Percentiles rank a stretch among this genome's conserved stretches.
phyloP scores from a whole-genome alignment of 441 rosid genomes.

The Omphalea diandra region DNA sequence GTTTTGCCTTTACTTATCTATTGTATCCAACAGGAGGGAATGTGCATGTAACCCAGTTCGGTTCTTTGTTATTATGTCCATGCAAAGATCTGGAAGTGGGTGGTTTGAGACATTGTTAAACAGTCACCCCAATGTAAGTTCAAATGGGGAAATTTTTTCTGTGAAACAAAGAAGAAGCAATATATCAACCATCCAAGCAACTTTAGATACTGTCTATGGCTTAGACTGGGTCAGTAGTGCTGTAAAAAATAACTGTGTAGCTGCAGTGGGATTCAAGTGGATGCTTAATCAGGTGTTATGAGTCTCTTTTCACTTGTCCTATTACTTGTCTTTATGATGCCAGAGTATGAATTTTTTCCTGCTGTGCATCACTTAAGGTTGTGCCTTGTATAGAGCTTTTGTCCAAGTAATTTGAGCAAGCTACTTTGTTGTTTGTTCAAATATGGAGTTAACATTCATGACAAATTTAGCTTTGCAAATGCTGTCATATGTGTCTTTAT shows the following conservation, averaged over 20 bases:
- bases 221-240: slow-evolving; percentile 14
- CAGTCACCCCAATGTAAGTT: no score
- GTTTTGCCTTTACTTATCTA: neutral
- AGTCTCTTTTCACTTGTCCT: neutral
- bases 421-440: no score
- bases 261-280: slow-evolving; percentile 17
- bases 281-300: slow-evolving; percentile 16
- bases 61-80: slow-evolving; percentile 10
- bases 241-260: slow-evolving; percentile 4
- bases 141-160: slow-evolving; percentile 13
- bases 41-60: slow-evolving; percentile 1
- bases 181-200: neutral
- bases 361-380: neutral
- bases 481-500: no score
- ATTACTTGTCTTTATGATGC: neutral
- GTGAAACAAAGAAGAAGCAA: slow-evolving; percentile 7
- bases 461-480: no score
- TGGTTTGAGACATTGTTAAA: no score
- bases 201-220: slow-evolving; percentile 3
- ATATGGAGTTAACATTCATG: no score
- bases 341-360: neutral
- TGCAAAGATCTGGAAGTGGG: slow-evolving; percentile 7
- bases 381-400: neutral
- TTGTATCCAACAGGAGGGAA: neutral
- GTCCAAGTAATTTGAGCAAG: no score